Base-by-base conservation (phyloP, 768 basidiomycete species). In the Mycena indigotica region DNA sequence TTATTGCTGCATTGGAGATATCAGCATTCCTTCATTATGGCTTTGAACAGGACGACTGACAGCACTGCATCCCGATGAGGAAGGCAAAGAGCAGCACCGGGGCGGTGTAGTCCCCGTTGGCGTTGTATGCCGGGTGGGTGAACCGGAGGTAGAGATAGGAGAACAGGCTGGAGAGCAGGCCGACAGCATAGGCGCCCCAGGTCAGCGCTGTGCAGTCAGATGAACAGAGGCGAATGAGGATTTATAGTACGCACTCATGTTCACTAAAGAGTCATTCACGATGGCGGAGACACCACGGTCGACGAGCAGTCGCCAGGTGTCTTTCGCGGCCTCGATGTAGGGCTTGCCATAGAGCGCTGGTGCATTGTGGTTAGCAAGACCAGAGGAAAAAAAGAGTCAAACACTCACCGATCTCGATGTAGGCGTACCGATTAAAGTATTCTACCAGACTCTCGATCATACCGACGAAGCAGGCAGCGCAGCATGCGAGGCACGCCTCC, bases 401-500 rank as follows among this genome's bases (percentile, higher is more conserved):
- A 35, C 8, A 17, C 75, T 38, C 63, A 87, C 86, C 85, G 48
- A 93, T 93, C 69, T 93, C 89, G 63, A 93, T 91, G 64, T 88
- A 91, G 24, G 87, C 85, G 71, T 92, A 91, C 84, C 86, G 80
- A 70, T 93, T 94, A 77, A 93, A 93, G 72, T 87, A 93, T 68
- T 85, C 82, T 8, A 93, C 84, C 63, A 89, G 38, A 28, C 72
- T 74, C 63, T 91, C 82, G 58, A 94, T 83, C 64, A 84, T 85
- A 4, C 86, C 86, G 28, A 93, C 73, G 70, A 87, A 89, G 69
- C 89, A 93, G 24, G 84, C 81, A 0, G 92, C 90, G 62, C 89
- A 90, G 64, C 90, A 88, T 5, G 88, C 89, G 46, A 93, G 73
- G 64, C 84, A 86, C 0, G 86, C 85, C 59, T 86, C 86, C 56